Evolutionary conservation across 208 protist species (phyloP).

Genomic region (Crithidia fasciculata): DNA sequence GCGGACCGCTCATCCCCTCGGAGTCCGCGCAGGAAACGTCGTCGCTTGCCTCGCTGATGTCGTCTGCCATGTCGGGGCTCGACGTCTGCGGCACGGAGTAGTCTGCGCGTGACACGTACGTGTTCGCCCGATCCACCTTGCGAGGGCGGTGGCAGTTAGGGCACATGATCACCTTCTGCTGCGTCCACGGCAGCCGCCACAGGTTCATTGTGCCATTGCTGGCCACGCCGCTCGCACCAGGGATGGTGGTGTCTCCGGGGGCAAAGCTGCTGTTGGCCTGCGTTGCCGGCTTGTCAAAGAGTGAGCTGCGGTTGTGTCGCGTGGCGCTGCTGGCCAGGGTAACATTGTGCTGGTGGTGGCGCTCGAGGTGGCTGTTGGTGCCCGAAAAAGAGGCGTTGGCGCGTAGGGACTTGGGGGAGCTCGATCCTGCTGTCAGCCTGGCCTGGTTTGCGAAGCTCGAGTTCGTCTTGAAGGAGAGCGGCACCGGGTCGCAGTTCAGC

Average conservation of each 20-base stretch:
- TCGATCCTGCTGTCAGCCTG: not conserved
- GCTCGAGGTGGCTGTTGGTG: constrained; percentile 12
- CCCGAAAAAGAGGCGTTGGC: constrained; percentile 10
- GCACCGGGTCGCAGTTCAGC: constrained; percentile 48
- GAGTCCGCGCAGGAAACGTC: constrained; percentile 20
- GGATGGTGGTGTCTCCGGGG: not conserved
- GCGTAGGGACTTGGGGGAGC: constrained; percentile 13
- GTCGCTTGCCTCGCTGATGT: constrained; percentile 30
- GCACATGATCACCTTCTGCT: constrained; percentile 57
- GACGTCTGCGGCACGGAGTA: constrained; percentile 18
- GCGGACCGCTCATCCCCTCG: not conserved
- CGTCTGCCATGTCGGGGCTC: constrained; percentile 16
- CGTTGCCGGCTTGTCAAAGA: constrained; percentile 20
- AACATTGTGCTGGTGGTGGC: constrained; percentile 16
- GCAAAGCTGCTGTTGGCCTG: constrained; percentile 24
- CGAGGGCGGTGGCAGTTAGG: constrained; percentile 50
- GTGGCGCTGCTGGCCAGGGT: constrained; percentile 20
- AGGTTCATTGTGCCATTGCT: constrained; percentile 28
- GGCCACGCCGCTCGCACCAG: constrained; percentile 5
- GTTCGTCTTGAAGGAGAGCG: constrained; percentile 42
- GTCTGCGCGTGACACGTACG: constrained; percentile 23
- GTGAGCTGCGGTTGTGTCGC: constrained; percentile 19
- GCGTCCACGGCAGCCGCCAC: constrained; percentile 54
- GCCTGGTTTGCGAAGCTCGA: constrained; percentile 25
- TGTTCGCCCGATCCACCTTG: constrained; percentile 22